Base-by-base conservation (phyloP, 2,329 filamentous ascomycete genomes). In the Thelonectria rubi region DNA sequence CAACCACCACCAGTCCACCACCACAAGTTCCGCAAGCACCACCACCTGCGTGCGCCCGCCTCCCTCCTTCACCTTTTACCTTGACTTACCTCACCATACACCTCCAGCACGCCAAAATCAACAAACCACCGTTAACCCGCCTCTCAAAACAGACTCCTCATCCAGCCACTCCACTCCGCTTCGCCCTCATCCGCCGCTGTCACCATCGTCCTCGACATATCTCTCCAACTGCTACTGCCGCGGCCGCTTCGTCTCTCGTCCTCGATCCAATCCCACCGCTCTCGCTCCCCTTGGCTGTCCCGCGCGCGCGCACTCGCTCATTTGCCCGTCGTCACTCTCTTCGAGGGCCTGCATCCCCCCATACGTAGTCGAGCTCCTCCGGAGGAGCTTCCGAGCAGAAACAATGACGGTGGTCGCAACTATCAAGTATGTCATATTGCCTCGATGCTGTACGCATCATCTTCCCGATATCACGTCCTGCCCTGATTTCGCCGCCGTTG, bases 331-430 rank as follows among this genome's bases (percentile, higher is more conserved):
- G 62, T 58, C 63, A 62, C 62, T 61, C 64, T 48, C 37, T 47
- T 66, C 64, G 69, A 69, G 56, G 63, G 55, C 59, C 58, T 69
- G 67, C 57, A 70, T 67, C 60, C 62, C 65, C 55, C 55, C 24
- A 64, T 63, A 54, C 59, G 59, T 57, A 68, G 60, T 66, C 71
- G 62, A 72, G 73, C 76, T 78, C 78, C 77, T 73, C 58, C 68
- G 63, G 66, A 75, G 76, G 75, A 78, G 78, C 75, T 67, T 67
- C 70, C 70, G 69, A 72, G 71, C 75, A 72, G 71, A 73, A 45
- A 78, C 73, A 77, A 84, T 80, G 76, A 85, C 86, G 81, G 84
- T 86, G 73, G 84, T 87, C 78, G 84, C 85, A 81, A 88, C 85
- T 72, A 88, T 88, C 79, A 88, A 88, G 85, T 88, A 79, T 75